Percentiles rank a stretch among this genome's conserved stretches.
Evolutionary conservation across 2,329 filamentous ascomycete genomes (phyloP).

Genomic region (Penicillium sp.): DNA sequence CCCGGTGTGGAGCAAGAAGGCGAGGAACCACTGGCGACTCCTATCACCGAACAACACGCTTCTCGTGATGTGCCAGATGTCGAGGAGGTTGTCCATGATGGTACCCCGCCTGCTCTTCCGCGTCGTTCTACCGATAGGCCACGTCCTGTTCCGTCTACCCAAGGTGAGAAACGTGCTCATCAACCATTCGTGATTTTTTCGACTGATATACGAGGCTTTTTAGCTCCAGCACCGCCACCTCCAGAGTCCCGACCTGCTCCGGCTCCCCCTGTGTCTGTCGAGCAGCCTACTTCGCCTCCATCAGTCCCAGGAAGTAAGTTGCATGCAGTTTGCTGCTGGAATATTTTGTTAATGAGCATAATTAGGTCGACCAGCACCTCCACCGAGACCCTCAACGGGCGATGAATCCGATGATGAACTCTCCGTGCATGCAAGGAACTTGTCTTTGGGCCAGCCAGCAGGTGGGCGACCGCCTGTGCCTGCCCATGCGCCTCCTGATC

Average conservation of each 20-base stretch:
- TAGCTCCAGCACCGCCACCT: slow-evolving; percentile 45
- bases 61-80: slow-evolving; percentile 54
- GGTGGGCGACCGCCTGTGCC: slow-evolving; percentile 49
- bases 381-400: slow-evolving; percentile 60
- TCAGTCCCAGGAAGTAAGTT: slow-evolving; percentile 57
- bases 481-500: slow-evolving; percentile 44
- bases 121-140: slow-evolving; percentile 43
- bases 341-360: slow-evolving; percentile 25
- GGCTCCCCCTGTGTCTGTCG: slow-evolving; percentile 33
- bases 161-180: slow-evolving; percentile 47
- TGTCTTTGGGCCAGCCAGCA: slow-evolving; percentile 40
- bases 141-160: slow-evolving; percentile 45
- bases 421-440: slow-evolving; percentile 53
- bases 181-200: not conserved
- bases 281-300: slow-evolving; percentile 36
- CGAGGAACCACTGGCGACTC: slow-evolving; percentile 43
- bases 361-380: slow-evolving; percentile 63
- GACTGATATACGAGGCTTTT: slow-evolving; percentile 39
- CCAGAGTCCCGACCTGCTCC: slow-evolving; percentile 40
- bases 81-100: slow-evolving; percentile 48
- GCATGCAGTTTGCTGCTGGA: not conserved
- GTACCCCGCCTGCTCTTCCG: slow-evolving; percentile 22
- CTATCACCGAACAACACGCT: slow-evolving; percentile 43
- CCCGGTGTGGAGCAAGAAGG: slow-evolving; percentile 53
- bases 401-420: slow-evolving; percentile 89